These are phyloP conservation scores for Suillus occidentalis DNA, from an alignment of 768 basidiomycete genomes.

Conservation along the genomic window DNA sequence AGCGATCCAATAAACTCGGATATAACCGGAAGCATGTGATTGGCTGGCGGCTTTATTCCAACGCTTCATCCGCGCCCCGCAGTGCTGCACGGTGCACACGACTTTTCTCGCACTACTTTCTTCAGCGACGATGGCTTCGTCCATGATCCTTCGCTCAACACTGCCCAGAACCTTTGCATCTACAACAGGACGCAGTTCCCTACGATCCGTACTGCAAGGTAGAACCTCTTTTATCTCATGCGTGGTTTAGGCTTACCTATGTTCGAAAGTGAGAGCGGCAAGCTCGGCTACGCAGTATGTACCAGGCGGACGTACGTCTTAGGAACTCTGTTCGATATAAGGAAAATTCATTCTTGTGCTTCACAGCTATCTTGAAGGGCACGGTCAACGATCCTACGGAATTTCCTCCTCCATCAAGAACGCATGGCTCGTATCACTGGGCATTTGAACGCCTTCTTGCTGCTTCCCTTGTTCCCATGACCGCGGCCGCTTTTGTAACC, in stretches of 20 bases:
- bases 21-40: constrained; percentile 3
- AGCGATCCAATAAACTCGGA: neutral
- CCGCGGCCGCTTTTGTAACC: constrained; percentile 81
- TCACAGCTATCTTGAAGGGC: constrained; percentile 79
- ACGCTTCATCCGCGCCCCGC: neutral
- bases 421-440: constrained; percentile 90
- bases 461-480: constrained; percentile 85
- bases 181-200: constrained; percentile 37
- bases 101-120: constrained; percentile 2
- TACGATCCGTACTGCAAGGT: constrained; percentile 47
- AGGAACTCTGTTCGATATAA: neutral
- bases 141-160: constrained; percentile 49
- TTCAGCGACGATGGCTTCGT: constrained; percentile 46
- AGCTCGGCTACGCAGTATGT: constrained; percentile 47
- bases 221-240: neutral
- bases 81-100: neutral
- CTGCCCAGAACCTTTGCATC: constrained; percentile 43
- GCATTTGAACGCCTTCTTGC: constrained; percentile 92
- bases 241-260: constrained; percentile 6
- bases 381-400: constrained; percentile 94
- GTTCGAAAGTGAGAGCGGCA: constrained; percentile 39
- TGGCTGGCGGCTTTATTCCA: neutral
- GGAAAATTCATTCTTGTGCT: neutral
- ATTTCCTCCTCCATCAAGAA: constrained; percentile 79
- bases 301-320: constrained; percentile 41